Base-by-base conservation (phyloP, 1,284 basidiomycete genomes). In the Lentinus polychrous region DNA sequence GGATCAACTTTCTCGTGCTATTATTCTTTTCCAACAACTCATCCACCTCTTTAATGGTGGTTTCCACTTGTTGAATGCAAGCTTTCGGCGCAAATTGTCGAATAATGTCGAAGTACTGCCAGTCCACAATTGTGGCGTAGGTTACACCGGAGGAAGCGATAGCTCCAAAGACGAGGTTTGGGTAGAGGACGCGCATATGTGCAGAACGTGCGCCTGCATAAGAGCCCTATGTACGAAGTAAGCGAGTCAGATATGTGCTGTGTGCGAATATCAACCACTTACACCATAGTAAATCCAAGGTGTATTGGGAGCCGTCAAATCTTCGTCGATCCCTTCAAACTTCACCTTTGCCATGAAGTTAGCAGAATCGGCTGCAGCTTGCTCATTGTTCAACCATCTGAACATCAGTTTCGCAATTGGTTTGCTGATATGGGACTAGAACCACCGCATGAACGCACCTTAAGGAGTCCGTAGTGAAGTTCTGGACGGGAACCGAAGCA, bases 221-320 rank as follows among this genome's bases (percentile, higher is more conserved):
- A 0, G 85, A 88, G 12, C 86, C 86, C 83, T 83, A 46, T 17
- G 37, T 39, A 38, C 32, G n/a, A 35, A 20, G 38, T 45, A 45
- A 15, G 40, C 17, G n/a, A 38, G 22, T 23, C 33, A 18, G 23
- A 18, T 6, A 32, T 18, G 14, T 22, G 7, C 36, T 6, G 22
- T 17, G 18, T 18, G 31, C 2, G 35, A 3, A 34, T 32, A 17
- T 37, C 38, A 24, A 45, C 36, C 22, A 59, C 66, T 24, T 66
- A 83, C 90, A 24, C 94, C 94, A 60, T 94, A 94, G 64, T 94
- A 94, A 55, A 96, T 90, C 86, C 92, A 94, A 2, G 90, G 87
- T 0, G 85, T 84, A 15, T 64, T 71, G 5, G 75, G 79, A 5
- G 81, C 76, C 2, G 81, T 81, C 48, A 88, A 59, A 51, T 84